Conservation (phyloP, 1,284 basidiomycete species). For the Ganoderma resinaceum region DNA sequence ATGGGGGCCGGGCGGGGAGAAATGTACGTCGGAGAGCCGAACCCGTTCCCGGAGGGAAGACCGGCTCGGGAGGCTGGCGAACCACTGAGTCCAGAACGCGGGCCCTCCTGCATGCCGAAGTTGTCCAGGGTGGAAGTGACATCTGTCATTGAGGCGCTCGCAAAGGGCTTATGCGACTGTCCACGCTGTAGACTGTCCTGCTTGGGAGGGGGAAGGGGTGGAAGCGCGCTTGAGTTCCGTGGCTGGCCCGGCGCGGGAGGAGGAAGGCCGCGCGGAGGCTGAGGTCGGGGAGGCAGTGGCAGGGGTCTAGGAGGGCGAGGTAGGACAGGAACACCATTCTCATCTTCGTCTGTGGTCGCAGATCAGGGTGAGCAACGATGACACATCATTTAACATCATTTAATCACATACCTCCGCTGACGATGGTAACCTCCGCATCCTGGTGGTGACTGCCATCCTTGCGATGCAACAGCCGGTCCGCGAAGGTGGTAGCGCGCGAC, state of each 20-base stretch:
- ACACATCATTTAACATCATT: neutral
- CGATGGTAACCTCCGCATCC: slow-evolving; percentile 25
- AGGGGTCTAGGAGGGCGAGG: slow-evolving; percentile 28
- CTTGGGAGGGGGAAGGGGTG: slow-evolving; percentile 17
- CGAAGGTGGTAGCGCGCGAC: slow-evolving; percentile 42
- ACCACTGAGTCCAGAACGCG: slow-evolving; percentile 17
- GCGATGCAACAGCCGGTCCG: slow-evolving; percentile 39
- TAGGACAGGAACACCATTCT: slow-evolving; percentile 16
- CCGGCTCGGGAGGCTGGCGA: neutral
- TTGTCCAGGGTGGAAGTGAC: slow-evolving; percentile 37
- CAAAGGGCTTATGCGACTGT: slow-evolving; percentile 38
- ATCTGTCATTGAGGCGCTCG: slow-evolving; percentile 36
- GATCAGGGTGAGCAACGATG: neutral
- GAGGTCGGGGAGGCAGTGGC: slow-evolving; percentile 24
- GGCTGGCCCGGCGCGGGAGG: slow-evolving; percentile 21
- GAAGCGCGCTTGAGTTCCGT: slow-evolving; percentile 14
- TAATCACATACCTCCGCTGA: slow-evolving; percentile 25
- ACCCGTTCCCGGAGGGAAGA: slow-evolving; percentile 21
- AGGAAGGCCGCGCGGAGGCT: slow-evolving; percentile 25
- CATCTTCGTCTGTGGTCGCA: slow-evolving; percentile 25
- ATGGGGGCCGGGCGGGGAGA: slow-evolving; percentile 27
- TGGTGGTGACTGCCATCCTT: slow-evolving; percentile 34
- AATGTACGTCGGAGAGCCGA: slow-evolving; percentile 26
- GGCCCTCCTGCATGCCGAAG: slow-evolving; percentile 39
- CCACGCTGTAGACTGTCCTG: slow-evolving; percentile 26